Evolutionary conservation across 106 monocot genomes (phyloP).

Genomic region (Gastrodia elata): DNA sequence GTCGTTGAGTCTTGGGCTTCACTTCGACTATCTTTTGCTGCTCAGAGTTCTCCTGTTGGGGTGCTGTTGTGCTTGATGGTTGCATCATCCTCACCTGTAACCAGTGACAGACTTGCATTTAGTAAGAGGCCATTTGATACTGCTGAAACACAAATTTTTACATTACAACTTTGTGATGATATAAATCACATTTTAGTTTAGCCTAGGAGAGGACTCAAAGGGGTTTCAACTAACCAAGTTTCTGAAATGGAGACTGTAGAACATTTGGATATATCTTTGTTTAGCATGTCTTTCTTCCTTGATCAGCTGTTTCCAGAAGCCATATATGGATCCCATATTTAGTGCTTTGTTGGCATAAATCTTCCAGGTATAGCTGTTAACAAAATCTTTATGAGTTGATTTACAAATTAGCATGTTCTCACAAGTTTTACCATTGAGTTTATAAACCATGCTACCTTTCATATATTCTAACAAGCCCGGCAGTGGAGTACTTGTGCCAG

Average conservation of each 20-base stretch:
- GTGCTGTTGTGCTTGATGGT: neutral
- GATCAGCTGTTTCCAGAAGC: conserved; percentile 76
- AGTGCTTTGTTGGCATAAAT: conserved; percentile 86
- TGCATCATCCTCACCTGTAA: conserved; percentile 2
- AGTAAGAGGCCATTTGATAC: too few species aligned
- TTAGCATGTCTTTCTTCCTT: conserved; percentile 74
- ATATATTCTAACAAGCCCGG: conserved; percentile 79
- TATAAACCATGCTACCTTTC: conserved; percentile 55
- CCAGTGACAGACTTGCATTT: too few species aligned
- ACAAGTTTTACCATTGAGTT: too few species aligned
- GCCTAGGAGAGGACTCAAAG: too few species aligned
- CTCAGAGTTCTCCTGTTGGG: neutral
- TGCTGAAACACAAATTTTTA: neutral
- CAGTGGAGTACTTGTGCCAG: conserved; percentile 80
- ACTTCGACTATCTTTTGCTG: neutral
- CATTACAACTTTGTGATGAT: neutral
- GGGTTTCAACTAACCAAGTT: conserved; percentile 27
- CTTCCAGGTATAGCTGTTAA: conserved; percentile 88
- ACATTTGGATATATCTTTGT: conserved; percentile 68
- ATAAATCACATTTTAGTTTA: neutral
- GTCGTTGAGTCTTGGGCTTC: neutral
- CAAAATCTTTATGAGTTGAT: neutral
- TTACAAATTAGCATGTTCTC: neutral
- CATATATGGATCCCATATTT: conserved; percentile 74
- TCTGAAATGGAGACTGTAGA: conserved; percentile 84